Evolutionary conservation across 1,139 yeast species (phyloP), one percentile per base, ranked within the genome.

Genomic region (Geotrichum klebahnii): DNA sequence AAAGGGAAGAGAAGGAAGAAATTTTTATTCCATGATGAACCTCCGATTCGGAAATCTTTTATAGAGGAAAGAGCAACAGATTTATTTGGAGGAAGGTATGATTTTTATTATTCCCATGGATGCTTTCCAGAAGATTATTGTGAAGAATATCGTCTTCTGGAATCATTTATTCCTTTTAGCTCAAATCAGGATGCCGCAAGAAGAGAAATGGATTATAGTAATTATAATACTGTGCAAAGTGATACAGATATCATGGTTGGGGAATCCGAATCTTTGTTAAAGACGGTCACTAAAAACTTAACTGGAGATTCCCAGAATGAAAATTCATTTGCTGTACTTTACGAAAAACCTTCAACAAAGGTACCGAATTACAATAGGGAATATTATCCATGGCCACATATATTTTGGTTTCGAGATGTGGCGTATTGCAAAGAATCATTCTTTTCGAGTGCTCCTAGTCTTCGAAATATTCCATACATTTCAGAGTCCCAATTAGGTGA

Each of bases 331-430:
- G 14, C 14, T 9, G 36, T 29, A 16, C 36, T 40, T 19, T 40
- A 40, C 12, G 44, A 40, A 22, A 40, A 40, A 29, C 44, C 44
- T 8, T 19, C 26, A 3, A 31, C 5, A 9, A 29, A 20, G 5
- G 14, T 40, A 8, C 3, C 12, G n/a, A 29, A 20, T 31, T 31
- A 19, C 16, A 33, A 40, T 19, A 29, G 10, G 26, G 36, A 40
- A 40, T 40, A 40, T 28, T 40, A 40, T 14, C 44, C 44, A 5
- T 40, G 44, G 44, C 44, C 44, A 5, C n/a, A 31, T 10, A 40
- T 22, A 9, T 40, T 12, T 31, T 40, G 44, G 44, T 29, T 40
- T 14, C n/a, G 23, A 9, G 44, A 40, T 20, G 16, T 31, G 4
- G 44, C 31, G 17, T 28, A 31, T 20, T 16, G 36, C 44, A 40